These are phyloP conservation scores for Trichomonascaceae sp. DNA, from an alignment of 1,139 yeast species.

Conservation along the genomic window DNA sequence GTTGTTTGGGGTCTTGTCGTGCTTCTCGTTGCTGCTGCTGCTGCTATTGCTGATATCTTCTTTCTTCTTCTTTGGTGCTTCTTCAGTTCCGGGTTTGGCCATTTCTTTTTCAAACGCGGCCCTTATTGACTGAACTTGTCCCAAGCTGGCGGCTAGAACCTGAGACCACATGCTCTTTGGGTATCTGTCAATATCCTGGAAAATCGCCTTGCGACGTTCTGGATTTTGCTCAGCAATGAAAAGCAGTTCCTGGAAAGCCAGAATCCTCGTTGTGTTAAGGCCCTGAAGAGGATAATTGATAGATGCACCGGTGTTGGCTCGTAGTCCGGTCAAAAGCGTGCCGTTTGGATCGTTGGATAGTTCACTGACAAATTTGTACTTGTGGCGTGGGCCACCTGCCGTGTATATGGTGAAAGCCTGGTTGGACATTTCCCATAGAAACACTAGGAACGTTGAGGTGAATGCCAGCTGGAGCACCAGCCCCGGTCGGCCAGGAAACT, in stretches of 20 bases:
- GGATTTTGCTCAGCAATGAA: constrained; percentile 18
- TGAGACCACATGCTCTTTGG: constrained; percentile 4
- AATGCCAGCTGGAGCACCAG: constrained; percentile 29
- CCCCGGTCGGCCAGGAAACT: constrained; percentile 29
- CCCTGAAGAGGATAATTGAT: constrained; percentile 37
- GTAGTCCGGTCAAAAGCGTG: constrained; percentile 62
- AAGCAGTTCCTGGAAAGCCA: constrained; percentile 29
- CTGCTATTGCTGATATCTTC: too few relatives aligned
- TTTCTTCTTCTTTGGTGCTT: too few relatives aligned
- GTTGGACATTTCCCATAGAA: constrained; percentile 51
- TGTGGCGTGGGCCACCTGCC: constrained; percentile 70
- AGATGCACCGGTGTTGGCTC: too few relatives aligned
- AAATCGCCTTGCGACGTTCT: constrained; percentile 25
- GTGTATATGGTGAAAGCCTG: constrained; percentile 59
- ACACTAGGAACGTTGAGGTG: constrained; percentile 26
- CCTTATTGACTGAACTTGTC: too few relatives aligned
- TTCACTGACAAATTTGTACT: constrained; percentile 55
- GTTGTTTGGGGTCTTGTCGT: too few relatives aligned
- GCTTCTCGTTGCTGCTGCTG: too few relatives aligned
- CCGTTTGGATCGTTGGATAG: constrained; percentile 60
- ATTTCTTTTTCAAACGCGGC: too few relatives aligned
- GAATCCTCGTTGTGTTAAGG: too few relatives aligned
- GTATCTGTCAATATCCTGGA: constrained; percentile 21
- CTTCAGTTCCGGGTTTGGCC: too few relatives aligned
- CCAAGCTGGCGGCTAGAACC: too few relatives aligned